A percentile compares a stretch with the other conserved stretches of the same genome.
These are phyloP conservation scores for Clonostachys sp. DNA, from an alignment of 2,329 filamentous ascomycete genomes.

Conservation along the genomic window DNA sequence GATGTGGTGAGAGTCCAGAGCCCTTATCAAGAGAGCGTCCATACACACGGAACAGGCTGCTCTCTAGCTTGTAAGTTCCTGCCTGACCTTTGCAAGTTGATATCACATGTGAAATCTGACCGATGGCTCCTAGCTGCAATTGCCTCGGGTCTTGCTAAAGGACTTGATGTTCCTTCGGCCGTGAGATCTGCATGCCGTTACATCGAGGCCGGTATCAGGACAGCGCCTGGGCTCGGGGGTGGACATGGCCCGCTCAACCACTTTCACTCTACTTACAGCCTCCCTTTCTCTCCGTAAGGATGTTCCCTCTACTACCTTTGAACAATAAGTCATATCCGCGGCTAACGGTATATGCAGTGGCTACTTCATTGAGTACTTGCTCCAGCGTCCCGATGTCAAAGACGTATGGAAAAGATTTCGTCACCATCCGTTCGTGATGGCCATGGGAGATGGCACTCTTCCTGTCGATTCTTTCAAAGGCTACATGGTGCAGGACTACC, in stretches of 20 bases:
- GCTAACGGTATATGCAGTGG: conserved; percentile 42
- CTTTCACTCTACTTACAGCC: conserved; percentile 65
- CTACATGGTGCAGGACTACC: conserved; percentile 88
- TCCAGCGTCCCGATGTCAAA: conserved; percentile 71
- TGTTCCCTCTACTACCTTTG: conserved; percentile 1
- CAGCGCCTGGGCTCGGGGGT: conserved; percentile 56
- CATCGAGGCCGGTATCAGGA: conserved; percentile 66
- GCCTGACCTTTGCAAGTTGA: neutral
- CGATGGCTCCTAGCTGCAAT: conserved; percentile 53
- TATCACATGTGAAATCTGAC: too few relatives aligned
- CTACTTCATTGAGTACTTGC: conserved; percentile 77
- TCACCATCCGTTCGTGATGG: conserved; percentile 77
- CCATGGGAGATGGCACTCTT: conserved; percentile 70
- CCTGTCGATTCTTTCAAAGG: conserved; percentile 75
- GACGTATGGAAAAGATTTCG: conserved; percentile 71
- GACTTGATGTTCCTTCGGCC: conserved; percentile 49
- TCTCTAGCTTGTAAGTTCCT: conserved; percentile 74
- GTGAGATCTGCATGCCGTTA: conserved; percentile 68
- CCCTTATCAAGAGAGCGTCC: conserved; percentile 65
- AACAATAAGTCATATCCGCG: neutral
- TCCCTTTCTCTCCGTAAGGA: conserved; percentile 64
- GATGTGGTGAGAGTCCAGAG: conserved; percentile 62
- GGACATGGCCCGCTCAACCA: conserved; percentile 74
- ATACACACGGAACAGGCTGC: conserved; percentile 94
- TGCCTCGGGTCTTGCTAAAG: conserved; percentile 65